Evolutionary conservation across 495 filamentous ascomycete genomes (phyloP).

Genomic region (Penicillium longicatenatum): DNA sequence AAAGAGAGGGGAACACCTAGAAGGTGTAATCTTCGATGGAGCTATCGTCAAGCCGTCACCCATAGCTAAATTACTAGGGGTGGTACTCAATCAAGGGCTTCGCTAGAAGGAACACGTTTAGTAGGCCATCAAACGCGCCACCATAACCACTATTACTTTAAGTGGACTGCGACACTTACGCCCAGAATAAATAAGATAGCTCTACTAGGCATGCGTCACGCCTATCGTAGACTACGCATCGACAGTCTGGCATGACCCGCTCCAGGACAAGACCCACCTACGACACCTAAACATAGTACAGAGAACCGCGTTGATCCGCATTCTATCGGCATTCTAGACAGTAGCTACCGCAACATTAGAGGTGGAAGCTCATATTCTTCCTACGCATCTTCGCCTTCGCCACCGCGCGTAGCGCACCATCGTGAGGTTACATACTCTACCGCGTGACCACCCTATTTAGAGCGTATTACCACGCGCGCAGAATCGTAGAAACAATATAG

Average conservation of each 20-base stretch:
- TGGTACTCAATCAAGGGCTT: too few species aligned
- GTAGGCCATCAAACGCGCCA: too few species aligned
- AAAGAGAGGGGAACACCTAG: too few species aligned
- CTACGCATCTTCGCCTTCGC: constrained; percentile 11
- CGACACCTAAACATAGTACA: constrained; percentile 10
- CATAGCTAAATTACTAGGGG: too few species aligned
- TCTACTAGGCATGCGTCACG: too few species aligned
- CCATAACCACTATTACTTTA: too few species aligned
- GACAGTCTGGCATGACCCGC: constrained; percentile 12
- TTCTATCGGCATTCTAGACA: constrained; percentile 7
- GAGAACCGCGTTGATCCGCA: constrained; percentile 2
- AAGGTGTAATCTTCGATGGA: too few species aligned
- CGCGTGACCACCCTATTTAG: constrained; percentile 14
- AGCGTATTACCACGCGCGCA: constrained; percentile 12
- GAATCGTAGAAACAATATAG: constrained; percentile 14
- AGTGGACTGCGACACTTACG: too few species aligned
- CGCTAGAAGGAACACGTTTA: too few species aligned
- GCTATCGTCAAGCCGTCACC: too few species aligned
- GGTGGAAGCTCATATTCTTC: constrained; percentile 8
- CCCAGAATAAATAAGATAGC: too few species aligned
- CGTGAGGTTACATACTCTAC: constrained; percentile 13
- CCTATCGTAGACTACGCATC: constrained; percentile 4
- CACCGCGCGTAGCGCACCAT: constrained; percentile 12
- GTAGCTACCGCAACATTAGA: constrained; percentile 8
- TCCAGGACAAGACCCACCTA: constrained; percentile 9